These are phyloP conservation scores for Cordyceps pruinosa DNA, from an alignment of 2,329 filamentous ascomycete genomes.

Conservation along the genomic window DNA sequence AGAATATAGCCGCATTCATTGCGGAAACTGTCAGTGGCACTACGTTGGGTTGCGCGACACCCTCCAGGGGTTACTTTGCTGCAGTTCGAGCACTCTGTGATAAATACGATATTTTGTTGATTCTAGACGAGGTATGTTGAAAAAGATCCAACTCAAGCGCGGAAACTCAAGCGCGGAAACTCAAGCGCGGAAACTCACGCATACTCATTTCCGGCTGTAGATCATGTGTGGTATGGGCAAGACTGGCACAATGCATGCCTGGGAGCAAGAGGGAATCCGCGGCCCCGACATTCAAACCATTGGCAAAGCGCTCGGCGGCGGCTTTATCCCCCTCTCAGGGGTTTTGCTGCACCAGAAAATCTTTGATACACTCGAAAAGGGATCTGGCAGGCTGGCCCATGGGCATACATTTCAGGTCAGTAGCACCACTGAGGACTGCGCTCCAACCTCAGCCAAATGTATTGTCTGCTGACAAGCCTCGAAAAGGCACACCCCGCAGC, in stretches of 20 bases:
- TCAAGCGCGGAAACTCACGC: too few relatives aligned
- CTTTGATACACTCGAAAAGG: not conserved
- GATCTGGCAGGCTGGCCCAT: not conserved
- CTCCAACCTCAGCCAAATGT: not conserved
- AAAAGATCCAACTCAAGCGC: not conserved
- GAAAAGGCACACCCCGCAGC: not conserved
- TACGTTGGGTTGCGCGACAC: conserved; percentile 57
- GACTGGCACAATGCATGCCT: conserved; percentile 53
- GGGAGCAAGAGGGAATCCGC: conserved; percentile 46
- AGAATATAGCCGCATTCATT: conserved; percentile 63
- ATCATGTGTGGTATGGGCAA: conserved; percentile 67
- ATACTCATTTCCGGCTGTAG: conserved; percentile 30
- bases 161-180: too few relatives aligned
- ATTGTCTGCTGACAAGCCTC: not conserved
- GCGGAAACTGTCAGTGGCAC: conserved; percentile 67
- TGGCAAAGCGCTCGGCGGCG: not conserved
- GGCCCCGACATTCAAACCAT: conserved; percentile 49
- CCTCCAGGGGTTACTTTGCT: conserved; percentile 60
- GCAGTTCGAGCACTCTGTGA: conserved; percentile 63
- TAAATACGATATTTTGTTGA: conserved; percentile 62
- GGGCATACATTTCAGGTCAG: conserved; percentile 5
- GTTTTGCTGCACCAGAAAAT: not conserved
- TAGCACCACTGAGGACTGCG: not conserved
- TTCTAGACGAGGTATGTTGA: conserved; percentile 43
- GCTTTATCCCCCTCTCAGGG: not conserved